phyloP scores from a whole-genome alignment of 176 grass and related monocot genomes.

The Avena eriantha region DNA sequence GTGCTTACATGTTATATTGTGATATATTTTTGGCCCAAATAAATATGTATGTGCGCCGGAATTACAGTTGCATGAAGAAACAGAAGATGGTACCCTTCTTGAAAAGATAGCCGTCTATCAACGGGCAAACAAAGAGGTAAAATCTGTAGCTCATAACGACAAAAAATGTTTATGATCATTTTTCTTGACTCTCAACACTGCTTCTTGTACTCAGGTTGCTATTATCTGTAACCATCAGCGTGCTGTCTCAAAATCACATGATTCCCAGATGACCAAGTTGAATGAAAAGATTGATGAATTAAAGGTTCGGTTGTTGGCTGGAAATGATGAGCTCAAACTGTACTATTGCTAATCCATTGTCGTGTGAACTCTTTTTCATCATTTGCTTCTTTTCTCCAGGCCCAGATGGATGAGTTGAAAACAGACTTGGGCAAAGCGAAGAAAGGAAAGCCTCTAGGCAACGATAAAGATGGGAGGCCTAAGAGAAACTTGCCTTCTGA shows the following conservation, averaged over 20 bases:
- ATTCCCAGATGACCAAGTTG: constrained; percentile 84
- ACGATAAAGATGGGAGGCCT: constrained; percentile 82
- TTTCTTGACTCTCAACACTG: background rate
- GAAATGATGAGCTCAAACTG: constrained; percentile 26
- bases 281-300: constrained; percentile 95
- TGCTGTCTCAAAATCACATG: constrained; percentile 93
- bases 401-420: constrained; percentile 69
- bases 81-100: constrained; percentile 78
- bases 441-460: constrained; percentile 79
- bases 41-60: constrained; percentile 15
- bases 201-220: constrained; percentile 70
- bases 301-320: constrained; percentile 64
- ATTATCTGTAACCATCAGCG: constrained; percentile 99
- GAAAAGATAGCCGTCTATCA: constrained; percentile 97
- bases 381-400: constrained; percentile 52
- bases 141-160: constrained; percentile 1
- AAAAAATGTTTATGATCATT: constrained; percentile 31
- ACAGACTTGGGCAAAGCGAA: constrained; percentile 79
- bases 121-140: constrained; percentile 92
- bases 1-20: constrained; percentile 21
- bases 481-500: constrained; percentile 87
- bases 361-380: constrained; percentile 7
- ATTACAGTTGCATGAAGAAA: constrained; percentile 91
- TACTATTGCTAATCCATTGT: background rate
- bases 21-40: constrained; percentile 28